A percentile compares a stretch with the other conserved stretches of the same genome.
Evolutionary conservation across 2,329 filamentous ascomycete species (phyloP).

Genomic region (Fusarium protoensiforme): DNA sequence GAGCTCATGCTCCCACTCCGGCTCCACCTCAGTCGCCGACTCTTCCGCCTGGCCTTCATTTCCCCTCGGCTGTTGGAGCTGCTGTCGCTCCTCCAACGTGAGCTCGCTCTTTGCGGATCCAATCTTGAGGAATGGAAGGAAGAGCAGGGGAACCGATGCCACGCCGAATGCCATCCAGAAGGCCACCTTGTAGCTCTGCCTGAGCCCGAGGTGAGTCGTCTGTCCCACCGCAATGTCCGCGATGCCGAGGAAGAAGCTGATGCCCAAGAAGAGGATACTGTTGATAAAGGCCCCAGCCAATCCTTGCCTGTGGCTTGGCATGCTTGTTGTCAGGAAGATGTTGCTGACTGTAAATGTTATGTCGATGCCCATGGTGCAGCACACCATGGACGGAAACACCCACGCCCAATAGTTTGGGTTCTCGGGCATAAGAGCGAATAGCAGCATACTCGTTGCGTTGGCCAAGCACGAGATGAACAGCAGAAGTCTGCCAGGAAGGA

Average conservation of each 20-base stretch:
- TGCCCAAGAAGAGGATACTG: constrained; percentile 69
- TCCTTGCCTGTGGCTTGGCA: constrained; percentile 69
- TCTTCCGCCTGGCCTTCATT: constrained; percentile 4
- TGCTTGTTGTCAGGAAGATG: constrained; percentile 73
- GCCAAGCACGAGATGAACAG: constrained; percentile 63
- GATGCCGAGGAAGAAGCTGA: constrained; percentile 72
- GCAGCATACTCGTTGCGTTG: constrained; percentile 60
- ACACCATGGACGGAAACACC: constrained; percentile 70
- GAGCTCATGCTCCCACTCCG: constrained; percentile 5
- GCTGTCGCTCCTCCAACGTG: constrained; percentile 39
- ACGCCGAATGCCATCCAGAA: constrained; percentile 42
- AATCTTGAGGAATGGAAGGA: constrained; percentile 38
- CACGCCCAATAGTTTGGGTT: constrained; percentile 71
- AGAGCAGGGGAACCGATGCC: constrained; percentile 29
- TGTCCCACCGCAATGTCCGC: constrained; percentile 66
- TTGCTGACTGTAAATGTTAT: constrained; percentile 74
- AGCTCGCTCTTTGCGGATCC: constrained; percentile 43
- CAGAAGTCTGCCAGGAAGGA: constrained; percentile 63
- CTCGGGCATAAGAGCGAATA: constrained; percentile 67
- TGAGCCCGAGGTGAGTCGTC: constrained; percentile 51
- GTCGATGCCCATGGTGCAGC: constrained; percentile 72
- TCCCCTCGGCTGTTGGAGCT: constrained; percentile 28
- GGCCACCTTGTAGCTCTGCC: constrained; percentile 42
- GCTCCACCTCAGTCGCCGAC: constrained; percentile 12
- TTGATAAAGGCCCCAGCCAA: constrained; percentile 74